Evolutionary conservation across 1,284 basidiomycete genomes (phyloP).

Genomic region (Apiotrichum akiyoshidainum): DNA sequence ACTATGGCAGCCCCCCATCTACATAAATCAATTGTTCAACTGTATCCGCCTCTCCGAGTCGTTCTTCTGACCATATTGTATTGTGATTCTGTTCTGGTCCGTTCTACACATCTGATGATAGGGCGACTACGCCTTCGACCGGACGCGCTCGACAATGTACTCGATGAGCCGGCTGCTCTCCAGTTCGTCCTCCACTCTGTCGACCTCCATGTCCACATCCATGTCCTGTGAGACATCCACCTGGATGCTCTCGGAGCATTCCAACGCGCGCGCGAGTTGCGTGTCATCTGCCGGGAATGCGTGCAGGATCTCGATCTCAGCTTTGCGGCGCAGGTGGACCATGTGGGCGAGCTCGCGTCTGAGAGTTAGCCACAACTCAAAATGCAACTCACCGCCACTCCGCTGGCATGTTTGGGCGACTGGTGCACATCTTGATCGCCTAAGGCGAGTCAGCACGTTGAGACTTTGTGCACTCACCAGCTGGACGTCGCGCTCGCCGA

Average conservation of each 20-base stretch:
- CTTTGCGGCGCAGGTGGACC: conserved; percentile 73
- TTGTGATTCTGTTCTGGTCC: too few relatives aligned
- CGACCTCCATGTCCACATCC: too few relatives aligned
- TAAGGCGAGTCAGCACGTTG: background rate
- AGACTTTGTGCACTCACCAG: conserved; percentile 56
- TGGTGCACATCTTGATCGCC: conserved; percentile 11
- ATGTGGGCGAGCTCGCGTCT: conserved; percentile 72
- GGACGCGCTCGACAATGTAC: conserved; percentile 18
- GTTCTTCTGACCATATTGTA: too few relatives aligned
- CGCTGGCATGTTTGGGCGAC: background rate
- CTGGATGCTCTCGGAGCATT: too few relatives aligned
- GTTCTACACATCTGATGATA: too few relatives aligned
- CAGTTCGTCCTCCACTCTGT: background rate
- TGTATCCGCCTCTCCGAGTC: too few relatives aligned
- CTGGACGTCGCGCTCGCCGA: conserved; percentile 67
- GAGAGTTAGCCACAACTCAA: conserved; percentile 6
- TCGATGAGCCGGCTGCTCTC: conserved; percentile 16
- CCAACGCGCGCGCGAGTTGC: too few relatives aligned
- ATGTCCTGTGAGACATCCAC: too few relatives aligned
- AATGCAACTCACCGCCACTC: conserved; percentile 17
- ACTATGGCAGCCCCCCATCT: too few relatives aligned
- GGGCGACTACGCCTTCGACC: background rate
- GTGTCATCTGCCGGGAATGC: background rate
- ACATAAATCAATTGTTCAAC: too few relatives aligned
- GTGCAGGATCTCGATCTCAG: conserved; percentile 75